Percentiles rank a stretch among this genome's conserved stretches.
These are phyloP conservation scores for Penicillium bovifimosum DNA, from an alignment of 495 filamentous ascomycete genomes.

Conservation along the genomic window DNA sequence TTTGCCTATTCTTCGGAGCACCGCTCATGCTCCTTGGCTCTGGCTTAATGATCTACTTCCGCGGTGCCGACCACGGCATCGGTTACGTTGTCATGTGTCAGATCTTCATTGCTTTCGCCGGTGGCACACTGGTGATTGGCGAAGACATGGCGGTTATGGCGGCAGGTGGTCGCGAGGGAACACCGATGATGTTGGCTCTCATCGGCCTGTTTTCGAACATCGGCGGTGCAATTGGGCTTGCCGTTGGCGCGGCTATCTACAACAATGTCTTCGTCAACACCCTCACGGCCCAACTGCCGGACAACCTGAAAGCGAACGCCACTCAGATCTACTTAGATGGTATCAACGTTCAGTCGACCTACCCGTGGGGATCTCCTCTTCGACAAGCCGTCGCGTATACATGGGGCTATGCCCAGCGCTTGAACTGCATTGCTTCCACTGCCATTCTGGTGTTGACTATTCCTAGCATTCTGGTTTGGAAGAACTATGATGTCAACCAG, in stretches of 20 bases:
- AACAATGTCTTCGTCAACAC: constrained; percentile 55
- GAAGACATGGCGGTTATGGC: constrained; percentile 75
- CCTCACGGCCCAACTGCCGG: constrained; percentile 39
- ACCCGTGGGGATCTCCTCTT: constrained; percentile 45
- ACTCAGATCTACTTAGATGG: constrained; percentile 43
- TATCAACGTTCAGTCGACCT: constrained; percentile 46
- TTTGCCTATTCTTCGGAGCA: constrained; percentile 56
- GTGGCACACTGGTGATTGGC: constrained; percentile 59
- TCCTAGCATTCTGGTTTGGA: constrained; percentile 39
- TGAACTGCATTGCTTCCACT: constrained; percentile 52
- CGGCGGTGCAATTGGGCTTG: constrained; percentile 63
- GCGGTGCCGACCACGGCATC: constrained; percentile 51
- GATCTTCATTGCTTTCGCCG: constrained; percentile 70
- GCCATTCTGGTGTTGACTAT: constrained; percentile 33
- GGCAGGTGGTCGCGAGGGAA: constrained; percentile 52
- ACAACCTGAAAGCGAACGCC: constrained; percentile 42
- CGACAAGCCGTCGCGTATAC: constrained; percentile 53
- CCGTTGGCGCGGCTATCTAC: constrained; percentile 66
- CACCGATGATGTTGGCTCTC: constrained; percentile 67
- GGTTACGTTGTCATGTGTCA: constrained; percentile 74
- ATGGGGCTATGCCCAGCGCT: constrained; percentile 54
- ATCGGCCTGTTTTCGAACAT: constrained; percentile 59
- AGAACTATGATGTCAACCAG: constrained; percentile 41
- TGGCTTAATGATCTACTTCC: constrained; percentile 65
- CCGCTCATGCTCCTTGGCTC: constrained; percentile 61